phyloP scores from a whole-genome alignment of 2,329 filamentous ascomycete species.

The Penicillium sp. region DNA sequence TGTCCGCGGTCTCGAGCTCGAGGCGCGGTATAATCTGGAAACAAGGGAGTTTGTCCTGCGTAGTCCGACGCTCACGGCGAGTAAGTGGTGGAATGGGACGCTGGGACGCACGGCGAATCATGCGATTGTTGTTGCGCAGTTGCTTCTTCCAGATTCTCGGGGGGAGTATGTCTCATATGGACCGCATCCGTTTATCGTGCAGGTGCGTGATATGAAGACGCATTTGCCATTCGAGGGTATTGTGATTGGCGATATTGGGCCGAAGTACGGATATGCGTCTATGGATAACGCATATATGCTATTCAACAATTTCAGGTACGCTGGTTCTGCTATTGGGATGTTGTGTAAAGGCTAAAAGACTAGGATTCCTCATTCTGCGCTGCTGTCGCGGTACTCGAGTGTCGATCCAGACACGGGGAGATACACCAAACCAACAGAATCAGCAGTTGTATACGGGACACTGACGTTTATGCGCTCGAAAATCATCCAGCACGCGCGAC shows the following conservation, averaged over 20 bases:
- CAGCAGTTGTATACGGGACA: constrained; percentile 57
- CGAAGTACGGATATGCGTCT: constrained; percentile 59
- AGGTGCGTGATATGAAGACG: constrained; percentile 44
- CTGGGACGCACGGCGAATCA: constrained; percentile 61
- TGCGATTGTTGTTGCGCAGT: constrained; percentile 59
- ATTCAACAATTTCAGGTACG: constrained; percentile 51
- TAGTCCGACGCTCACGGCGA: constrained; percentile 57
- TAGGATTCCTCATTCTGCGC: constrained; percentile 52
- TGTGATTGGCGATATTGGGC: constrained; percentile 59
- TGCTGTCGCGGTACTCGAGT: constrained; percentile 55
- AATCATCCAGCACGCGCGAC: constrained; percentile 52
- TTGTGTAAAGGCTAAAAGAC: background rate
- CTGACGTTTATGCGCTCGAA: constrained; percentile 54
- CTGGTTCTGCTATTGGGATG: background rate
- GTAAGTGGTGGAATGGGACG: constrained; percentile 61
- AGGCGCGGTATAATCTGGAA: constrained; percentile 53
- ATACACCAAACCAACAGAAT: constrained; percentile 47
- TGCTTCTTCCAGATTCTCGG: constrained; percentile 35
- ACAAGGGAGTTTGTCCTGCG: constrained; percentile 56
- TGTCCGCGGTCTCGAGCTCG: constrained; percentile 55
- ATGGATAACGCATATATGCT: constrained; percentile 62
- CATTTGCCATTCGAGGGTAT: constrained; percentile 52
- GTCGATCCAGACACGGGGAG: constrained; percentile 52
- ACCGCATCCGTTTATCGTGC: constrained; percentile 58
- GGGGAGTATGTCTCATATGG: constrained; percentile 51